Conservation (phyloP, 2,329 filamentous ascomycete genomes). For the Massarina eburnea region DNA sequence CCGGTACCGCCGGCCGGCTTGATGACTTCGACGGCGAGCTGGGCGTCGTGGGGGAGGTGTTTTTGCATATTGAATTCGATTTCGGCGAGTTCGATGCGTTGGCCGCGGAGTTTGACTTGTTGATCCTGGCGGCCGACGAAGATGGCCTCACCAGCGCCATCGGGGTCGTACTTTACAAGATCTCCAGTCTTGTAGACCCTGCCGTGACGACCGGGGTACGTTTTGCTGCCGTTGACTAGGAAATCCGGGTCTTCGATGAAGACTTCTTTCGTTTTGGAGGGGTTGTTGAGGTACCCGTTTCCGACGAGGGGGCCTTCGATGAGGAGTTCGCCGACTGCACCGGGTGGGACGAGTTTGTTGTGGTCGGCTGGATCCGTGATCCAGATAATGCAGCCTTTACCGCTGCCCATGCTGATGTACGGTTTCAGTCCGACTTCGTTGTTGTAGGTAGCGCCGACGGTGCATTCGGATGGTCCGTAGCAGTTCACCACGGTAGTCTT, state of each 20-base stretch:
- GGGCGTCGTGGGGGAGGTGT: constrained; percentile 39
- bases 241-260: constrained; percentile 58
- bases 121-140: constrained; percentile 42
- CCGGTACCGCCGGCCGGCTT: constrained; percentile 35
- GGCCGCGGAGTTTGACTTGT: constrained; percentile 46
- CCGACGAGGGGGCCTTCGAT: constrained; percentile 59
- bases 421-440: constrained; percentile 28
- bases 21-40: constrained; percentile 55
- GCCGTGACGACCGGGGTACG: constrained; percentile 56
- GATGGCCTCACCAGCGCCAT: constrained; percentile 37
- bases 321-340: constrained; percentile 56
- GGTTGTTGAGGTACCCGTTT: constrained; percentile 40
- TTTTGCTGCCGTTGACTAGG: constrained; percentile 61
- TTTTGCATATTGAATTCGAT: constrained; percentile 46
- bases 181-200: constrained; percentile 38
- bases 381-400: constrained; percentile 41
- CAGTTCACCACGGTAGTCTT: constrained; percentile 38
- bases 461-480: constrained; percentile 42
- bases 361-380: constrained; percentile 45
- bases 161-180: constrained; percentile 53
- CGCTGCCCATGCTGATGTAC: constrained; percentile 42
- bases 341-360: constrained; percentile 39
- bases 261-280: constrained; percentile 38
- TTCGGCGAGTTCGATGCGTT: constrained; percentile 42
- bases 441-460: constrained; percentile 39